Evolutionary conservation across 78 protist genomes (phyloP), one percentile per base, ranked within the genome.

Genomic region (Cavenderia fasciculata): DNA sequence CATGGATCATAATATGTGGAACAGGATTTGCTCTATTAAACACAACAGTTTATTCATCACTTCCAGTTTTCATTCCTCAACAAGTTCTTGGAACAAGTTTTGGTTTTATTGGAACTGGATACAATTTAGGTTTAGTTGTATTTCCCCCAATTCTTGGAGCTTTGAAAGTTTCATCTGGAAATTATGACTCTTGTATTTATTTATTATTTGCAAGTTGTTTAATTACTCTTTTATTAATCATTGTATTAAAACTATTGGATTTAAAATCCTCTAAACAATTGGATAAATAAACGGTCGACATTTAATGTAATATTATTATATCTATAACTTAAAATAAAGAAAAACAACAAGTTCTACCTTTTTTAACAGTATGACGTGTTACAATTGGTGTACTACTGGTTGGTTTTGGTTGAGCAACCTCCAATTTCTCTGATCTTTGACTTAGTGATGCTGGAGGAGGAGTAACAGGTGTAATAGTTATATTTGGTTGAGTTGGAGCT

Each of bases 41-140:
- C 46, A 79, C 88, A 21, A 79, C 88, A 1, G 36, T 79, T 23
- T 34, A 65, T 12, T 63, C 88, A 79, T 51, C 76, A 27, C 29
- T 79, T 16, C 88, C 88, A 33, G 19, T 66, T 4, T 52, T 51
- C 18, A 33, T 69, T 31, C 88, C 88, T 27, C 33, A 38, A 27
- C 40, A 38, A 40, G 41, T 66, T 7, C n/a, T 79, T 21, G 88
- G 88, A 19, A 66, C 74, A 12, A 46, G 52, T 29, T 79, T 51
- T 79, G 88, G 88, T 2, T 46, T 79, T 18, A 46, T 79, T 16
- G 88, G 88, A 3, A 79, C 88, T 2, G 57, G 77, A 2, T 79
- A 79, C 59, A 79, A 79, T 46, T 27, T 40, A 29, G 88, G 69
- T 8, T 41, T 79, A 31, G 74, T 79, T 12, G 52, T 79, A 40